Evolutionary conservation across 2,329 filamentous ascomycete genomes (phyloP), one percentile per base, ranked within the genome.

Genomic region (Ciborinia camelliae): DNA sequence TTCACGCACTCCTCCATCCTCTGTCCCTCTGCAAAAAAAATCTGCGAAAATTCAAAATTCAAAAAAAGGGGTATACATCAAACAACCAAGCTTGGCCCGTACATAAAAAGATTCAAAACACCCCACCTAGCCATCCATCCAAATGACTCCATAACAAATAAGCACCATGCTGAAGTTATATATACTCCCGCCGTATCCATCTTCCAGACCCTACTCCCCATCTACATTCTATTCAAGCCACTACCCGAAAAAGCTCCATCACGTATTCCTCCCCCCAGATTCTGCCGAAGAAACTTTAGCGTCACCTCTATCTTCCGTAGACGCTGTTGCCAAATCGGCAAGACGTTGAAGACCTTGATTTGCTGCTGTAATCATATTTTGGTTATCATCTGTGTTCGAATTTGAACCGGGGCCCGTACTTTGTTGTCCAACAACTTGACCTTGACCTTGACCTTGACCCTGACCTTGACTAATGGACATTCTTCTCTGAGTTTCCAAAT

Each of bases 291-390:
- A 47, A 35, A 35, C 41, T 2, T 4, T 1, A 18, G 14, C n/a
- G 47, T 59, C 55, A 26, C 30, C 50, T 37, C 61, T 37, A 47
- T 63, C 61, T 10, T 63, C 51, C 30, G 61, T 63, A 12, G 52
- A 54, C 20, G 73, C 73, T n/a, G 73, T 74, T 14, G 73, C 73
- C 54, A 78, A 74, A 69, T 89, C 84, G 9, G 85, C 86, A 10
- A 89, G 77, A 66, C 83, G 85, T 74, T 89, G 85, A 58, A 90
- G 76, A 10, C 69, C 68, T 54, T 73, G 70, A 43, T 65, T 70
- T 6, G 62, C 61, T 8, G 72, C 69, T n/a, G 69, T 70, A 26
- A 70, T 62, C 58, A 68, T 68, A 39, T 71, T 66, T 55, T 70
- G 64, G 47, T 65, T 69, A 35, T 69, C 65, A 47, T 58, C 52